phyloP scores from a whole-genome alignment of 305 asterid genomes.

The Stenogyne calaminthoides region DNA sequence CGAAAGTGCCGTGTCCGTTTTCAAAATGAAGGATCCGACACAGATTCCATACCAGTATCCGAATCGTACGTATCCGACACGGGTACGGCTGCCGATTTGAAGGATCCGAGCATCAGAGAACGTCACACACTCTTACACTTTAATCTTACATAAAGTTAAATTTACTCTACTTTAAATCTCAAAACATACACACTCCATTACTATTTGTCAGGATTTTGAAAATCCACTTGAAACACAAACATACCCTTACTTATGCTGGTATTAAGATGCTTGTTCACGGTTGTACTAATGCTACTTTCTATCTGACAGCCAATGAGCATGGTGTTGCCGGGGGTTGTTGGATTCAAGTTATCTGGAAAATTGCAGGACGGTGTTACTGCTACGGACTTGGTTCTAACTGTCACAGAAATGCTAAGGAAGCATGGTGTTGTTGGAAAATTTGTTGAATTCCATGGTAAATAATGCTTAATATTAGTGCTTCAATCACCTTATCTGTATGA shows the following conservation, averaged over 20 bases:
- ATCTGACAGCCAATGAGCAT: constrained; percentile 88
- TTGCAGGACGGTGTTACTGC: constrained; percentile 86
- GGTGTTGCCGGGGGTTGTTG: constrained; percentile 99
- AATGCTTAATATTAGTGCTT: constrained; percentile 18
- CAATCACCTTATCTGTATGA: background rate
- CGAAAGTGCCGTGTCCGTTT: no score
- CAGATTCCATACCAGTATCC: no score
- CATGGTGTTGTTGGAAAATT: constrained; percentile 96
- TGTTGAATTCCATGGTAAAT: constrained; percentile 82
- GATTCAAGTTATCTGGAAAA: constrained; percentile 86
- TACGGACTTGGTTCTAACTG: constrained; percentile 86
- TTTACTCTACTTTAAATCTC: no score
- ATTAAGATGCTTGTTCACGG: constrained; percentile 16
- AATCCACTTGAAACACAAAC: no score
- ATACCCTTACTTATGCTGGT: background rate
- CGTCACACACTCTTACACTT: no score
- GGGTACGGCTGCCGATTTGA: no score
- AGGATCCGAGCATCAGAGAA: no score
- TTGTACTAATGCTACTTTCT: constrained; percentile 30
- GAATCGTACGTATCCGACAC: no score
- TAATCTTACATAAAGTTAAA: no score
- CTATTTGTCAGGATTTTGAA: no score
- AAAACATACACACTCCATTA: no score
- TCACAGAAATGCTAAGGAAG: constrained; percentile 89
- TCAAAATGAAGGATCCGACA: no score